Conservation (phyloP, 192 early-diverging fungal species). For the Coemansia sp. region DNA sequence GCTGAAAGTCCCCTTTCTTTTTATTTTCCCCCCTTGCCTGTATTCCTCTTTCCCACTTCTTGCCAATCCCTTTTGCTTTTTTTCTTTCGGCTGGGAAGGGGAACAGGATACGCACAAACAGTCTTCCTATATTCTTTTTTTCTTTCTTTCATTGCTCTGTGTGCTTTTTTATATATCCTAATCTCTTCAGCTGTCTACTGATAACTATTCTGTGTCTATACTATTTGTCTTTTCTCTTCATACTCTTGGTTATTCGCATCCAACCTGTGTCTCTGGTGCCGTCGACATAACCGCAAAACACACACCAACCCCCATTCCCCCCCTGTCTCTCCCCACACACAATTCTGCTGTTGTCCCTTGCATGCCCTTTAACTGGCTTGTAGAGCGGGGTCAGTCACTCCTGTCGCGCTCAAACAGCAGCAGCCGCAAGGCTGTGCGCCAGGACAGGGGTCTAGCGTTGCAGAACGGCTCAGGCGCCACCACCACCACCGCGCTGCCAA, state of each 20-base stretch:
- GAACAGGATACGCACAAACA: constrained; percentile 1
- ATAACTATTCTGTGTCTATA: constrained; percentile 15
- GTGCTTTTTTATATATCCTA: constrained; percentile 1
- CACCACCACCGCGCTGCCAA: constrained; percentile 41
- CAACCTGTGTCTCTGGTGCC: constrained; percentile 10
- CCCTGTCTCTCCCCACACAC: background rate
- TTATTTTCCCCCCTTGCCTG: constrained; percentile 1
- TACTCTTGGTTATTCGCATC: constrained; percentile 3
- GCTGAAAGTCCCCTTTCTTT: background rate
- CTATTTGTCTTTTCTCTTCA: constrained; percentile 5
- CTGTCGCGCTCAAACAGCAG: constrained; percentile 49
- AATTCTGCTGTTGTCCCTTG: constrained; percentile 22
- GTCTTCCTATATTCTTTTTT: constrained; percentile 3
- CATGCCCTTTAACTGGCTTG: constrained; percentile 45
- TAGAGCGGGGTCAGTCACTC: constrained; percentile 55
- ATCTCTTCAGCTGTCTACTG: constrained; percentile 15
- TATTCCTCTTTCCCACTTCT: background rate
- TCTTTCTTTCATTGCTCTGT: constrained; percentile 15
- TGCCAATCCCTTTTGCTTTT: constrained; percentile 12
- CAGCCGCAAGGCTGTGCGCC: constrained; percentile 42
- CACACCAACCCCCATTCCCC: constrained; percentile 8
- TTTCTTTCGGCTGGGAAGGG: constrained; percentile 7
- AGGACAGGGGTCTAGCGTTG: constrained; percentile 38
- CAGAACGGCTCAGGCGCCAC: constrained; percentile 43
- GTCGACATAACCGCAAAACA: constrained; percentile 9